Base-by-base conservation (phyloP, 306 rosid genomes). In the Castanospermum australe region DNA sequence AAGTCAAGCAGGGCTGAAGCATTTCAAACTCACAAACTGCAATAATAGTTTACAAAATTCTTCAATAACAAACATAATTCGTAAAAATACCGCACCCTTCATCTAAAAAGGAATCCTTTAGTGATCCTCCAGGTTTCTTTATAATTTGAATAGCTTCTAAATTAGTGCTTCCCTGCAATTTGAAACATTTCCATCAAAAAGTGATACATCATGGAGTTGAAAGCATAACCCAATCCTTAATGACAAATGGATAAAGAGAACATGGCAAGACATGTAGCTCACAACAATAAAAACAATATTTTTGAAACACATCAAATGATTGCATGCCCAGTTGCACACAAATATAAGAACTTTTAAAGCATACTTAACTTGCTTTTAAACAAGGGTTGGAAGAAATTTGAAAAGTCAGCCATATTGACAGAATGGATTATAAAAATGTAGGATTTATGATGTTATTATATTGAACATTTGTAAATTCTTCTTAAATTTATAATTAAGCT, bases 101-200 rank as follows among this genome's bases (percentile, higher is more conserved):
- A 77, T 95, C 99, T 71, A 93, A 84, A 84, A 95, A 93, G 12
- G 99, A 93, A 68, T 95, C 98, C 80, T 28, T 93, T 2, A 95
- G 70, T 3, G 99, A 93, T 73, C 99, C 99, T 42, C 99, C 97
- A 13, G 98, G 98, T 85, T 95, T 95, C 93, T 93, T 95, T 82
- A 95, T 91, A 72, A 93, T 93, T 84, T 93, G 98, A 69, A 95
- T 91, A 17, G 99, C 61, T 86, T 95, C 98, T 69, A 95, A 89
- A 87, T 95, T 95, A 73, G 99, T 95, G 86, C 98, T 95, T 15
- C 99, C 98, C 98, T 95, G 98, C 79, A 90, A 82, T 81, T 81
- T 66, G 12, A 60, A 84, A 69, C 57, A 64, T 13, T 2, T 38
- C 0, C 33, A 76, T 20, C 47, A 47, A 24, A 77, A 61, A n/a